phyloP scores from a whole-genome alignment of 768 basidiomycete genomes.

The Exsudoporus frostii region DNA sequence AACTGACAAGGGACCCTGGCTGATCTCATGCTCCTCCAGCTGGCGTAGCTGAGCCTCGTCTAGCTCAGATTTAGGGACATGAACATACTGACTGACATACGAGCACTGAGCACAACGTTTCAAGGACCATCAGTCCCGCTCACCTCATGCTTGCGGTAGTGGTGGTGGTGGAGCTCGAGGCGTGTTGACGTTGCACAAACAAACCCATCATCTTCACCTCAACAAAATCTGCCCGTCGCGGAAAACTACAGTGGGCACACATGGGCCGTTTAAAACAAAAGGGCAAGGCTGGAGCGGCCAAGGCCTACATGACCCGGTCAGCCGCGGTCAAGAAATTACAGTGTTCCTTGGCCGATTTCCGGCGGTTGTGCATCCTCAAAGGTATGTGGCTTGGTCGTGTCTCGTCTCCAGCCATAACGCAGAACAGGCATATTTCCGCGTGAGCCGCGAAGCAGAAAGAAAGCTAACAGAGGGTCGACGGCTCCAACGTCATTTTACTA shows the following conservation, averaged over 20 bases:
- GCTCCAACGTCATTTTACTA: conserved; percentile 98
- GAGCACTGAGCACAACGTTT: conserved; percentile 7
- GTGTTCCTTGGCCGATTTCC: conserved; percentile 94
- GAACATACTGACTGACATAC: conserved; percentile 82
- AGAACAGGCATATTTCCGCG: conserved; percentile 90
- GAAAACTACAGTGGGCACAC: not conserved
- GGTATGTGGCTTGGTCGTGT: conserved; percentile 46
- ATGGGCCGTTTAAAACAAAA: conserved; percentile 83
- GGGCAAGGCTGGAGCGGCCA: conserved; percentile 88
- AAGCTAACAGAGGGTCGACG: conserved; percentile 96
- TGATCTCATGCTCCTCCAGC: conserved; percentile 97
- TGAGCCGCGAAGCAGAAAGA: conserved; percentile 87
- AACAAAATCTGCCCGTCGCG: not conserved
- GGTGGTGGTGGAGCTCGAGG: conserved; percentile 6
- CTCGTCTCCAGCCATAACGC: conserved; percentile 8
- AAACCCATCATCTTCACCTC: conserved; percentile 13
- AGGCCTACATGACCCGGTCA: conserved; percentile 88
- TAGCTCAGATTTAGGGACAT: conserved; percentile 94
- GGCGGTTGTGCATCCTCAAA: conserved; percentile 95
- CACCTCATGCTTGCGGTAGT: conserved; percentile 33
- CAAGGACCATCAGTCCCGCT: conserved; percentile 5
- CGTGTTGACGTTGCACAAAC: conserved; percentile 33
- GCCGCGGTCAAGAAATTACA: conserved; percentile 93
- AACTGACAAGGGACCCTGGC: conserved; percentile 94
- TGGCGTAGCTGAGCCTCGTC: conserved; percentile 96